Percentiles rank a stretch among this genome's conserved stretches.
Evolutionary conservation across 192 early-diverging fungal species (phyloP).

Genomic region (Radiomyces spectabilis): DNA sequence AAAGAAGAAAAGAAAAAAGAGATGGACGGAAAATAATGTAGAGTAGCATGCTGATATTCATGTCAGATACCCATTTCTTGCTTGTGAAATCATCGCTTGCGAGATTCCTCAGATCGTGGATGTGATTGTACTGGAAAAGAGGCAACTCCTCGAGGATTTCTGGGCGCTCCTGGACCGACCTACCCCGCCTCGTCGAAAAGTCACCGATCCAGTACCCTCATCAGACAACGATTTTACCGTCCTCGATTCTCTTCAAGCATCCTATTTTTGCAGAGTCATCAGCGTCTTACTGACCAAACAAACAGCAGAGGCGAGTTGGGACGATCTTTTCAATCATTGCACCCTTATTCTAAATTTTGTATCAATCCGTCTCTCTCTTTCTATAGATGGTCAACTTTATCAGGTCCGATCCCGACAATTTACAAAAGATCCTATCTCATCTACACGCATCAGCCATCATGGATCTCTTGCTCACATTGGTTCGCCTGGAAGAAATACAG

Average conservation of each 20-base stretch:
- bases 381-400: conserved; percentile 83
- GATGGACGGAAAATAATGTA: no score
- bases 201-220: no score
- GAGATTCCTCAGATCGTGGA: conserved; percentile 77
- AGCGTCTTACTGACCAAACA: conserved; percentile 83
- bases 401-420: conserved; percentile 64
- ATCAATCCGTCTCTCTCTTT: no score
- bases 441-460: conserved; percentile 83
- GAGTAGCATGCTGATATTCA: no score
- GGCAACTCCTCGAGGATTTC: conserved; percentile 69
- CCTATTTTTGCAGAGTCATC: conserved; percentile 90
- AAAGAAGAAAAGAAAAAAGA: no score
- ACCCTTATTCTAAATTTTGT: no score
- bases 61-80: conserved; percentile 73
- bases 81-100: conserved; percentile 70
- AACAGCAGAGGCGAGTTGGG: conserved; percentile 65
- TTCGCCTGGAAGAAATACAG: conserved; percentile 86
- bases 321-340: no score
- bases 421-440: conserved; percentile 73
- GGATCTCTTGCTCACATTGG: conserved; percentile 87
- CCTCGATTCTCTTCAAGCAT: conserved; percentile 61
- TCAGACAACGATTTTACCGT: not conserved
- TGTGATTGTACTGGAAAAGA: conserved; percentile 55
- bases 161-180: conserved; percentile 81
- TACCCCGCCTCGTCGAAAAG: no score